Evolutionary conservation across 805 yeast species (phyloP).

Genomic region (Clavispora santaluciae): DNA sequence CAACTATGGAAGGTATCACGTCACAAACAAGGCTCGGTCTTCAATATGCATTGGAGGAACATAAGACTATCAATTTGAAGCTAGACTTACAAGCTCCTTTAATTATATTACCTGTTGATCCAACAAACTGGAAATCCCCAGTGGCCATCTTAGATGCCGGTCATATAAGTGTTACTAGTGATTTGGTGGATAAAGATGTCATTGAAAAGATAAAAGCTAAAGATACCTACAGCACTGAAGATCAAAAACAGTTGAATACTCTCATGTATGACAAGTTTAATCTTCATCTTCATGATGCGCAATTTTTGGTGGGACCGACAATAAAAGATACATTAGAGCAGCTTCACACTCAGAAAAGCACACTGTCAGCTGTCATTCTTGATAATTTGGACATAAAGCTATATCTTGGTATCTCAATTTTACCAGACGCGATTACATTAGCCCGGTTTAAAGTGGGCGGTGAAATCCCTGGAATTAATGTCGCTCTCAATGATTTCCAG

Average conservation of each 20-base stretch:
- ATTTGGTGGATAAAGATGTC: constrained; percentile 65
- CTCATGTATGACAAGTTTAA: constrained; percentile 88
- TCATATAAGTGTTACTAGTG: constrained; percentile 79
- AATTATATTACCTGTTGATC: constrained; percentile 79
- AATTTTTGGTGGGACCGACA: constrained; percentile 78
- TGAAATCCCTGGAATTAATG: constrained; percentile 63
- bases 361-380: constrained; percentile 57
- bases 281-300: constrained; percentile 76
- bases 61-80: constrained; percentile 79
- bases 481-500: constrained; percentile 81
- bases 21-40: constrained; percentile 86
- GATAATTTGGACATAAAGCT: constrained; percentile 74
- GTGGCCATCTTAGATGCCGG: constrained; percentile 95
- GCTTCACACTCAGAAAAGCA: constrained; percentile 42
- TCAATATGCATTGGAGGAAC: constrained; percentile 91
- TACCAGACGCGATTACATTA: constrained; percentile 72
- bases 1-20: constrained; percentile 87
- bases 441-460: constrained; percentile 74
- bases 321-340: constrained; percentile 74
- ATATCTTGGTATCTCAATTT: constrained; percentile 73
- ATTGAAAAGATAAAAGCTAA: constrained; percentile 67
- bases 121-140: constrained; percentile 74
- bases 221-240: constrained; percentile 52
- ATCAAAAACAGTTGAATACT: constrained; percentile 70
- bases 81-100: constrained; percentile 93